Base-by-base conservation (phyloP, 441 rosid genomes). In the Adansonia grandidieri region DNA sequence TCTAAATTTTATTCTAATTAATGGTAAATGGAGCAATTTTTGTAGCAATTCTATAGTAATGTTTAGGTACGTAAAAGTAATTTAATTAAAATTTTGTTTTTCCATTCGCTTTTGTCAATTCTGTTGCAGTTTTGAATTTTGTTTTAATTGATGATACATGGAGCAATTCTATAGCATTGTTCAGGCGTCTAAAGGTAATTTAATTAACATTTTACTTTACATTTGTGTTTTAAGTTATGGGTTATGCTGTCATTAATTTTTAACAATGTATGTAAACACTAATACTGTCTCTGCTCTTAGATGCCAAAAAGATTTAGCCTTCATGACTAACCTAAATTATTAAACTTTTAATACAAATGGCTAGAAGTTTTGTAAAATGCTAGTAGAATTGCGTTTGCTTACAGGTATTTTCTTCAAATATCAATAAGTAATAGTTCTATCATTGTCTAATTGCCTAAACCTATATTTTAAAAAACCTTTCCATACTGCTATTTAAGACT, bases 101-200 rank as follows among this genome's bases (percentile, higher is more conserved):
- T 6, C 20, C 32, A 6, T 57, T 78, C 14, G 10, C 24, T n/a
- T 37, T 71, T 48, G 28, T 76, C 65, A 17, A 32, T 24, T 24
- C 28, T 1, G 28, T 24, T 24, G 28, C 28, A 84, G 77, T 88
- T 81, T 71, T 91, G 77, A 87, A 96, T 84, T 90, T 94, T 79
- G 78, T 92, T 84, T 78, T 96, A 84, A 90, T 93, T 79, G 98
- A 96, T 79, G 98, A 98, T 37, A 94, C 99, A 50, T 96, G 99
- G 98, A 96, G 88, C 88, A 96, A 96, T 79, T 92, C 98, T 74
- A 92, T 92, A 71, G 97, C 99, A 71, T 92, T 92, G 99, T 88
- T 92, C 88, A 90, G 84, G 82, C 99, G 98, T 51, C 77, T 95
- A 50, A 92, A 91, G 95, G 98, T 92, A 80, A 54, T 74, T 42